Percentiles rank a stretch among this genome's conserved stretches.
These are phyloP conservation scores for Lentinula novae-zelandiae DNA, from an alignment of 1,284 basidiomycete genomes.

Conservation along the genomic window DNA sequence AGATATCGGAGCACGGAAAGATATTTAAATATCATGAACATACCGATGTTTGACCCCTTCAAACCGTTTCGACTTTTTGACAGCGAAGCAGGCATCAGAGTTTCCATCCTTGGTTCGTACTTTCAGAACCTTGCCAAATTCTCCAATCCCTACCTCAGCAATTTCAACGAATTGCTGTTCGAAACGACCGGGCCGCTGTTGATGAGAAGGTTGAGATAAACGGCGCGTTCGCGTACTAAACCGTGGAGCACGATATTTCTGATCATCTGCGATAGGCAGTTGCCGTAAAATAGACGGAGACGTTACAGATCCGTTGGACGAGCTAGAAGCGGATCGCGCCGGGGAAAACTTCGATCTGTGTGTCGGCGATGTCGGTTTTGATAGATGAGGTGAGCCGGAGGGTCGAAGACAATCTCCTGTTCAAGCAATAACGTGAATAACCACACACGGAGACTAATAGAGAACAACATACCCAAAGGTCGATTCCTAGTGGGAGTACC, in stretches of 20 bases:
- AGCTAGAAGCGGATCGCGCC: conserved; percentile 50
- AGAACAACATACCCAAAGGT: conserved; percentile 32
- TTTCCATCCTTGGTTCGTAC: conserved; percentile 66
- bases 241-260: conserved; percentile 15
- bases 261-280: conserved; percentile 18
- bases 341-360: conserved; percentile 35
- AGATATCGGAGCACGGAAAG: neutral
- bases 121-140: conserved; percentile 94
- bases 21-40: conserved; percentile 27
- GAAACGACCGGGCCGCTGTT: conserved; percentile 60
- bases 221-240: conserved; percentile 16
- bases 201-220: conserved; percentile 29
- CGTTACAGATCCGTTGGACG: conserved; percentile 43
- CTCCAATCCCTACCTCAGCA: conserved; percentile 86
- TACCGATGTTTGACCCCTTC: conserved; percentile 90
- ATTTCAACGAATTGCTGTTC: conserved; percentile 79
- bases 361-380: conserved; percentile 42
- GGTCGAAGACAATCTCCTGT: conserved; percentile 43
- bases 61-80: conserved; percentile 94
- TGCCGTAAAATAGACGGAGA: conserved; percentile 30
- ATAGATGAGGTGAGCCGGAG: conserved; percentile 41
- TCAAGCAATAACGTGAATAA: conserved; percentile 14
- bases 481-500: conserved; percentile 57
- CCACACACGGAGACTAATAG: conserved; percentile 14
- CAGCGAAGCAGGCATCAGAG: conserved; percentile 68